phyloP scores from a whole-genome alignment of 371 early-diverging fungal genomes.

The Mortierella sp. region DNA sequence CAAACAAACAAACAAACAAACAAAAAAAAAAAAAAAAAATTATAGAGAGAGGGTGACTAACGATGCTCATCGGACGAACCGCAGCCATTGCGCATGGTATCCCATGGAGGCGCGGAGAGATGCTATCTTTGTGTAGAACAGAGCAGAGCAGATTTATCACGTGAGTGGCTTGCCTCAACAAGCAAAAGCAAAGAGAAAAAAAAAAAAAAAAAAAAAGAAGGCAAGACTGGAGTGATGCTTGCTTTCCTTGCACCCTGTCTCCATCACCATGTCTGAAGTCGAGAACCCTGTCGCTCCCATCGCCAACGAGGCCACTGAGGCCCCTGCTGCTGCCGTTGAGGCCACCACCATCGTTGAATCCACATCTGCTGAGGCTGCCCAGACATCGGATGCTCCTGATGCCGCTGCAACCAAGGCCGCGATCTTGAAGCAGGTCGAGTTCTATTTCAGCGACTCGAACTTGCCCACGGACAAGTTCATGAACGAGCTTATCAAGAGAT shows the following conservation, averaged over 20 bases:
- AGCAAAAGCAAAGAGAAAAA: not conserved
- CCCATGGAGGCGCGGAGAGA: too few species aligned
- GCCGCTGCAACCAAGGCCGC: constrained; percentile 52
- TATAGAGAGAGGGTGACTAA: too few species aligned
- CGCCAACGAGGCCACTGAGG: constrained; percentile 32
- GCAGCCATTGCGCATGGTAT: too few species aligned
- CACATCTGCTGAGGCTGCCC: constrained; percentile 12
- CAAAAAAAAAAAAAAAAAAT: not conserved
- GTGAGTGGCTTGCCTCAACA: too few species aligned
- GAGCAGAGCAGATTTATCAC: too few species aligned
- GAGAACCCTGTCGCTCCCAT: constrained; percentile 12
- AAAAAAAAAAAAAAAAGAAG: not conserved
- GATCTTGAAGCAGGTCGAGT: constrained; percentile 79
- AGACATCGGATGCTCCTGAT: constrained; percentile 1
- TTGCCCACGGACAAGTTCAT: constrained; percentile 78
- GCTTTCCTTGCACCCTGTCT: not conserved
- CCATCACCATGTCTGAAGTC: too few species aligned
- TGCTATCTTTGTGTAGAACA: too few species aligned
- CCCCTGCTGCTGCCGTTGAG: constrained; percentile 17
- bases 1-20: not conserved
- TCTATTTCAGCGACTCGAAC: constrained; percentile 84
- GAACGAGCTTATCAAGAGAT: constrained; percentile 60
- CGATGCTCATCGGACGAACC: too few species aligned
- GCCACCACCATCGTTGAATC: not conserved
- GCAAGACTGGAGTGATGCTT: not conserved